Evolutionary conservation across 257 asterid species (phyloP), one percentile per base, ranked within the genome.

Genomic region (Dorcoceras hygrometricum): DNA sequence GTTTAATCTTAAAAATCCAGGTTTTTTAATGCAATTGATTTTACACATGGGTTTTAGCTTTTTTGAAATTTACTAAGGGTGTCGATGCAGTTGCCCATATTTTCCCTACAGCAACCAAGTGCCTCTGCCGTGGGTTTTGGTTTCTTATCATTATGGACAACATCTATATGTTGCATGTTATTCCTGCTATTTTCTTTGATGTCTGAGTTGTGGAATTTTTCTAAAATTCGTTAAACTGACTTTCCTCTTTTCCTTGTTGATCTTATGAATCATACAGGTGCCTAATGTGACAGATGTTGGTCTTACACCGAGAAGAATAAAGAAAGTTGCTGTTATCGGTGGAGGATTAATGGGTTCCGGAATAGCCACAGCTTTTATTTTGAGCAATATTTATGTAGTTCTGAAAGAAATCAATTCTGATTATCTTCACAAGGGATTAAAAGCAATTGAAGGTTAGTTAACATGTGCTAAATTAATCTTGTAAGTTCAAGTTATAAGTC

Each of bases 261-360:
- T 9, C 25, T 59, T 23, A n/a, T 54, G n/a, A 28, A 39, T 57
- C 63, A 50, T 72, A 31, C 79, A 94, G 99, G 87, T 94, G 66
- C 98, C 99, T 58, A 83, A 83, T 80, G 91, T 90, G 46, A 66
- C 99, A 70, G 96, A 94, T 66, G 65, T 84, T 78, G 99, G 99
- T 67, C 94, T 94, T 55, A 94, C 89, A 76, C 96, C 99, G 65
- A 94, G 90, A 79, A 76, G 81, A 50, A 69, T 91, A 48, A 86
- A 78, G 86, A 90, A 83, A 78, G 89, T 90, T 73, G 99, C 96
- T 60, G 80, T 94, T 18, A 90, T 94, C 70, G 99, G 99, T 72
- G 99, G 96, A 76, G 99, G 99, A 55, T 79, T 94, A 71, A 94
- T 90, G 98, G 99, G 99, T 76, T 88, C 99, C 66, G 99, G 98